Evolutionary conservation across 2,329 filamentous ascomycete genomes (phyloP).

Genomic region (Aspergillus tubingensis): DNA sequence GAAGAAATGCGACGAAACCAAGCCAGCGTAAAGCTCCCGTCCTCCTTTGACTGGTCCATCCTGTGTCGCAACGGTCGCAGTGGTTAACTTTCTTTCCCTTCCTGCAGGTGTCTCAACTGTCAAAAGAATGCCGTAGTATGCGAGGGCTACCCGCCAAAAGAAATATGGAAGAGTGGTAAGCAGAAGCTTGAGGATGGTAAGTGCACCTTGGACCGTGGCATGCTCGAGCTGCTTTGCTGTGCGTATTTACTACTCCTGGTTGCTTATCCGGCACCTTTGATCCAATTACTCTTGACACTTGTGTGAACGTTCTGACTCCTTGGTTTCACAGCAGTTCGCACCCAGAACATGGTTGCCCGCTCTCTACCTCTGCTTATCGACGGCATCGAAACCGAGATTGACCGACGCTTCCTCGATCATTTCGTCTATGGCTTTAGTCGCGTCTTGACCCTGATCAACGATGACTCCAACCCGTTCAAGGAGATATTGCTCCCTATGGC

Average conservation of each 20-base stretch:
- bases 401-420: constrained; percentile 79
- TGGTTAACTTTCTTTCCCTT: constrained; percentile 4
- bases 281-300: not conserved
- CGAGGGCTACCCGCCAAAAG: constrained; percentile 84
- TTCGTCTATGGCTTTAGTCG: constrained; percentile 78
- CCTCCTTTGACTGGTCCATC: constrained; percentile 33
- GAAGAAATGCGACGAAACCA: constrained; percentile 59
- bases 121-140: constrained; percentile 92
- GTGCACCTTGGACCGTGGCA: not conserved
- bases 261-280: not conserved
- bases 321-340: constrained; percentile 29
- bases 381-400: constrained; percentile 77
- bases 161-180: constrained; percentile 83
- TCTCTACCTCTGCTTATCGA: constrained; percentile 67
- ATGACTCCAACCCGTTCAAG: constrained; percentile 81
- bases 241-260: constrained; percentile 1
- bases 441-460: constrained; percentile 78
- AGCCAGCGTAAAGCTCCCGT: constrained; percentile 43
- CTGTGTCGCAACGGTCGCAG: constrained; percentile 8
- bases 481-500: constrained; percentile 82
- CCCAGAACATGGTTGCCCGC: constrained; percentile 38
- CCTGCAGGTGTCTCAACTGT: constrained; percentile 64
- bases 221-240: not conserved
- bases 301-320: constrained; percentile 11
- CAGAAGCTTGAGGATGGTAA: constrained; percentile 69